Base-by-base conservation (phyloP, 371 early-diverging fungal species). In the Mucor plumbeus region DNA sequence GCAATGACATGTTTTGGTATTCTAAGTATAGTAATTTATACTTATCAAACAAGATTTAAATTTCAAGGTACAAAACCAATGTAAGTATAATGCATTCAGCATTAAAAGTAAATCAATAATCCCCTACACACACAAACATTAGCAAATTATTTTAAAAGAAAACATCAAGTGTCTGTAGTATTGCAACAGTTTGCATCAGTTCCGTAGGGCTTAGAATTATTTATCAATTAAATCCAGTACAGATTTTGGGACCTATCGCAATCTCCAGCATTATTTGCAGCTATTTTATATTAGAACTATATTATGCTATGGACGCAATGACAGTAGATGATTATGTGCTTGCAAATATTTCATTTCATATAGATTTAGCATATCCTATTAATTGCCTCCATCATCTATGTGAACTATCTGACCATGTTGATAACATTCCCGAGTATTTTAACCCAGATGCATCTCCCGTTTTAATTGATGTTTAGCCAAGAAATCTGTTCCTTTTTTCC, bases 381-480 rank as follows among this genome's bases (percentile, higher is more conserved):
- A 77, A 80, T 7, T 75, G 76, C 31, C 47, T 83, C 13, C 83
- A 83, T 59, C 78, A 83, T 63, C 3, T 75, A 15, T 83, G 83
- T 41, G 83, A 83, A 38, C 56, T 83, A 36, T 70, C 79, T 0
- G 83, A 83, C 59, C 61, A 70, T 59, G 60, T 79, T 0, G 74
- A 73, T 35, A 56, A 62, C 31, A 67, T 73, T 63, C 68, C 72
- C 35, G 72, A 72, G 31, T 64, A 68, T 21, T 67, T 72, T 57
- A 55, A 64, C 26, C 72, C 72, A 17, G 40, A 65, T 38, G 38
- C 35, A 10, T 57, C 57, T 17, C 31, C 63, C 9, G 9, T n/a
- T 7, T n/a, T 39, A 10, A 7, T 19, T 33, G 6, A 17, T 35
- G 53, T 38, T 39, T 36, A 53, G 31, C 10, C 47, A 60, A 60